phyloP scores from a whole-genome alignment of 352 stramenopile species.

The Phytophthora pisi region DNA sequence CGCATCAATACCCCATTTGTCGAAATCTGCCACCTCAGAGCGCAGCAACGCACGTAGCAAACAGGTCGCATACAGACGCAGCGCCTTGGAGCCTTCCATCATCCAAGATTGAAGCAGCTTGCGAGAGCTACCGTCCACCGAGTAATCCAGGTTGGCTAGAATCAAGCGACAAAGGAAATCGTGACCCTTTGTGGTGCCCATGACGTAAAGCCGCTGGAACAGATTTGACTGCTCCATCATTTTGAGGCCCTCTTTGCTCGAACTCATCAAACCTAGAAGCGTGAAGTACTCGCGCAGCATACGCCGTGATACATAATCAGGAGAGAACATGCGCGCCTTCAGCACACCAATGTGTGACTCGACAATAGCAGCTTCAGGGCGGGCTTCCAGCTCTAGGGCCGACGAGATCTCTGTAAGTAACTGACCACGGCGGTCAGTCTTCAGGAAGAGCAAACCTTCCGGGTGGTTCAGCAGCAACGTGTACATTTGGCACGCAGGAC shows the following conservation, averaged over 20 bases:
- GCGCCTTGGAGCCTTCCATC: conserved; percentile 80
- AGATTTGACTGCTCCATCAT: conserved; percentile 93
- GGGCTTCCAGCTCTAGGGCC: conserved; percentile 81
- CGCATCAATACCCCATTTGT: conserved; percentile 88
- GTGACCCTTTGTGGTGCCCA: conserved; percentile 88
- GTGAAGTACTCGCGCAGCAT: conserved; percentile 93
- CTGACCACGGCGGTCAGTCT: conserved; percentile 85
- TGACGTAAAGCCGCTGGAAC: conserved; percentile 87
- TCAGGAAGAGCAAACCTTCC: conserved; percentile 87
- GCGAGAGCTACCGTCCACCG: conserved; percentile 83
- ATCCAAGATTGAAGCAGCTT: conserved; percentile 91
- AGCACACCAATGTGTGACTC: conserved; percentile 89
- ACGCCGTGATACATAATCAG: conserved; percentile 81
- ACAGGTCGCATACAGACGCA: conserved; percentile 87
- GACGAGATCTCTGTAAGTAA: conserved; percentile 87
- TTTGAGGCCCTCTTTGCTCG: conserved; percentile 87
- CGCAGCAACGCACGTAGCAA: conserved; percentile 80
- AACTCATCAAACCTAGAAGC: conserved; percentile 88
- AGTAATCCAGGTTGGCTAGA: conserved; percentile 89
- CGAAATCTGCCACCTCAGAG: conserved; percentile 88
- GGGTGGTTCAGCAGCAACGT: conserved; percentile 87
- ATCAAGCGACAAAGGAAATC: conserved; percentile 90
- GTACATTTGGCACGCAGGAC: conserved; percentile 90
- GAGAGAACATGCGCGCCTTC: conserved; percentile 89
- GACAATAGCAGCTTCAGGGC: conserved; percentile 86